A percentile compares a stretch with the other conserved stretches of the same genome.
These are phyloP conservation scores for Penicillium olsonii DNA, from an alignment of 2,329 filamentous ascomycete genomes.

Conservation along the genomic window DNA sequence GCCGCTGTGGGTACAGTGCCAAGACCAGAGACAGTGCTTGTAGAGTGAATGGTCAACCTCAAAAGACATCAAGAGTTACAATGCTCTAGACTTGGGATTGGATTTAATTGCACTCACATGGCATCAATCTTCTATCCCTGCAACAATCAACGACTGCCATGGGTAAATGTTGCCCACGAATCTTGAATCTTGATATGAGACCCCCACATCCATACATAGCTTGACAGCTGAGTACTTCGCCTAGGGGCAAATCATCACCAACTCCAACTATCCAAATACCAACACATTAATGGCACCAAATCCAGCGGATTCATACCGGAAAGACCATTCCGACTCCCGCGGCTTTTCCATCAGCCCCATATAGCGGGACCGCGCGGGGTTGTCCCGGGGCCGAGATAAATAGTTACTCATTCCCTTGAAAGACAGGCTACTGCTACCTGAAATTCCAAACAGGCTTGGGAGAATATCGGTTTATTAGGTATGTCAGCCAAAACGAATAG, in stretches of 20 bases:
- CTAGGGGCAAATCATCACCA: too few relatives aligned
- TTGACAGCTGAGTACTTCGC: not conserved
- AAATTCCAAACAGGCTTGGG: not conserved
- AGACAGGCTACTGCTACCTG: not conserved
- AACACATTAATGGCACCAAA: not conserved
- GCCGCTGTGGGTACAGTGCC: constrained; percentile 23
- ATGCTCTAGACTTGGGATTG: too few relatives aligned
- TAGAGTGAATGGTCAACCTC: not conserved
- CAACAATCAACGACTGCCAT: not conserved
- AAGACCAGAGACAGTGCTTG: constrained; percentile 19
- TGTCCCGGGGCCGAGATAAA: constrained; percentile 19
- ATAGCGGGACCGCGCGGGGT: constrained; percentile 25
- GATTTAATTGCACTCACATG: too few relatives aligned
- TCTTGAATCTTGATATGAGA: not conserved
- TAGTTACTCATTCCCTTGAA: constrained; percentile 6
- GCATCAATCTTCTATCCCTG: not conserved
- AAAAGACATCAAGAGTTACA: not conserved
- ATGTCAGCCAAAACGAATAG: not conserved
- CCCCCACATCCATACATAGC: not conserved
- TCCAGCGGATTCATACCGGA: not conserved
- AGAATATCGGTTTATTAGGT: not conserved
- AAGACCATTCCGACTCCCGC: constrained; percentile 12
- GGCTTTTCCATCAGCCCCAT: constrained; percentile 16
- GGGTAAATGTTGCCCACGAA: not conserved
- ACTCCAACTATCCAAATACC: not conserved